phyloP scores from a whole-genome alignment of 2,329 filamentous ascomycete genomes.

The Neurospora sp. region DNA sequence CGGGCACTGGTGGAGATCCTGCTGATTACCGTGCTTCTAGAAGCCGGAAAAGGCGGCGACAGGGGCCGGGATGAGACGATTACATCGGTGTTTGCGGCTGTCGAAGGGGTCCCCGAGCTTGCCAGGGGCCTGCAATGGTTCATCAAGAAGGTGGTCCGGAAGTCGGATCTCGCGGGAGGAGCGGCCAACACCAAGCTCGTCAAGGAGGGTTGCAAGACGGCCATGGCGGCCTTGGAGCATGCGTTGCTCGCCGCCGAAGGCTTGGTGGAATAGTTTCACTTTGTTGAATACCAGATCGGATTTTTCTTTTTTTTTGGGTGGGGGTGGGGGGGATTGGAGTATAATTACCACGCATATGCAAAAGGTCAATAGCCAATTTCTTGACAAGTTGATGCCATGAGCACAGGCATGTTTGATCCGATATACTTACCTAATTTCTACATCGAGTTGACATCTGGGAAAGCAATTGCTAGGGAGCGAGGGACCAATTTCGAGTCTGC shows the following conservation, averaged over 20 bases:
- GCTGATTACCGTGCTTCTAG: conserved; percentile 64
- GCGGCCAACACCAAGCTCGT: conserved; percentile 39
- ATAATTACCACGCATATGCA: not conserved
- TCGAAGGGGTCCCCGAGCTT: conserved; percentile 56
- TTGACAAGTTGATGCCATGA: not conserved
- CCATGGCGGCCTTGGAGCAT: conserved; percentile 27
- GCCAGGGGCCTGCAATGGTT: conserved; percentile 71
- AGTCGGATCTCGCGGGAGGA: conserved; percentile 45
- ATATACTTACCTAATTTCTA: not conserved
- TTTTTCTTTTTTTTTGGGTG: not conserved
- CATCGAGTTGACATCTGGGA: not conserved
- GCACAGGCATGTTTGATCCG: not conserved
- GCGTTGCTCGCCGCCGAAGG: conserved; percentile 13
- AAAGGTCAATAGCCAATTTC: not conserved
- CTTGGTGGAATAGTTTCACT: conserved; percentile 1
- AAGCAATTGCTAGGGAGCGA: not conserved
- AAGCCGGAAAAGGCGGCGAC: conserved; percentile 34
- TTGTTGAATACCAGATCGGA: not conserved
- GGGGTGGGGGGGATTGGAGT: not conserved
- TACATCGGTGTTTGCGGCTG: conserved; percentile 55
- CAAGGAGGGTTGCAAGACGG: conserved; percentile 36
- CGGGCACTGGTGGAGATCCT: conserved; percentile 72
- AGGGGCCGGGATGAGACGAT: conserved; percentile 47
- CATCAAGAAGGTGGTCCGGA: conserved; percentile 62
- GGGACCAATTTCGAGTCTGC: not conserved